phyloP scores from a whole-genome alignment of 2,329 filamentous ascomycete species.

The Botryotinia calthae region DNA sequence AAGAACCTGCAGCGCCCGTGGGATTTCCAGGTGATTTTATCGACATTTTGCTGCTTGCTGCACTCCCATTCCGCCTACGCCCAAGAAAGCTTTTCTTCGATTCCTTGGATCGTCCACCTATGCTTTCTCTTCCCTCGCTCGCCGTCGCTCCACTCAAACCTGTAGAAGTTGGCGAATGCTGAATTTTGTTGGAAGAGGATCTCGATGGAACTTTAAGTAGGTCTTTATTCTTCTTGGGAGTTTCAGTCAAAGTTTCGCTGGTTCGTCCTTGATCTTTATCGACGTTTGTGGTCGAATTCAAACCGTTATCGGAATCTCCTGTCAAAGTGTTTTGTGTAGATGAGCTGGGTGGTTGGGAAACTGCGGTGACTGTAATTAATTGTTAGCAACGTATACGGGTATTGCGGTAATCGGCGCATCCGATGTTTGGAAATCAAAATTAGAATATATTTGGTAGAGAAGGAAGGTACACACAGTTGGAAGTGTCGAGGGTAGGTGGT shows the following conservation, averaged over 20 bases:
- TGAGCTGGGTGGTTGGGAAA: conserved; percentile 35
- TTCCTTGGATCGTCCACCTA: conserved; percentile 62
- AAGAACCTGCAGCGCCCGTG: conserved; percentile 41
- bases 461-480: conserved; percentile 33
- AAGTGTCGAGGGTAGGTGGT: conserved; percentile 37
- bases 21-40: conserved; percentile 45
- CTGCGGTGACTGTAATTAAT: conserved; percentile 30
- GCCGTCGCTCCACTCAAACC: conserved; percentile 59
- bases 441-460: not conserved
- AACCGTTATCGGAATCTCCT: conserved; percentile 35
- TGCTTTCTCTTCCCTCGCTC: conserved; percentile 59
- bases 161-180: conserved; percentile 58
- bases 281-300: conserved; percentile 31
- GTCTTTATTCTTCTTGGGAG: conserved; percentile 46
- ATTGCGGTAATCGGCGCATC: not conserved
- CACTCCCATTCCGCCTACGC: conserved; percentile 63
- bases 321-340: conserved; percentile 37
- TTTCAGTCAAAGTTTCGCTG: conserved; percentile 32
- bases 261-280: conserved; percentile 32
- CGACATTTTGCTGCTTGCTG: conserved; percentile 61
- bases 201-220: conserved; percentile 59
- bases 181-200: conserved; percentile 60
- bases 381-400: conserved; percentile 28
- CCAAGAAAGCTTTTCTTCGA: conserved; percentile 63
- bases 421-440: conserved; percentile 10